Evolutionary conservation across 306 rosid species (phyloP), one percentile per base, ranked within the genome.

Genomic region (Leucaena leucocephala): DNA sequence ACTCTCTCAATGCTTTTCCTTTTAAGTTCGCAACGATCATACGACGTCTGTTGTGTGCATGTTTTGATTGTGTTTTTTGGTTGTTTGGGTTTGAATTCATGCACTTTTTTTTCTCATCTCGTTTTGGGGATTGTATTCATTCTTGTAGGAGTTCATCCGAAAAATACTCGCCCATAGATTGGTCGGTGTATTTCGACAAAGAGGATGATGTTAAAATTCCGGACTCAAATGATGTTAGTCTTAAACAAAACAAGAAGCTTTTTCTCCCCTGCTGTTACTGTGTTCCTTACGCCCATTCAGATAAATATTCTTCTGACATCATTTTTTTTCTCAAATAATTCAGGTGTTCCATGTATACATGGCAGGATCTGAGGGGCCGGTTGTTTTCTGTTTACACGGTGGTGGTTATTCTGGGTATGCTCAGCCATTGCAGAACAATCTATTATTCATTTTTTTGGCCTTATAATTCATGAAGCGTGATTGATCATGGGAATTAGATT

Each of bases 321-420:
- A 14, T 34, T 40, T 70, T 76, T 72, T 58, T 46, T 49, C 34
- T 54, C 80, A 76, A 19, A 72, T 68, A 81, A 82, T 87, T 79
- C 82, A 94, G 98, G 91, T 91, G 4, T 94, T 94, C 87, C 98
- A 94, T 89, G 87, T 94, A 70, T 94, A 92, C 81, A 85, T 68
- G 90, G 97, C 97, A 39, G 97, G 98, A 92, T 88, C 88, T 48
- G 98, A 94, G 83, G 98, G 98, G 0, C 97, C 98, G 0, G 97
- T 94, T 79, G 93, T 94, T 17, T 89, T 94, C 80, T 94, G 95
- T 84, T 87, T 94, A 45, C 98, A 94, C 71, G 97, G 98, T 79
- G 98, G 98, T 70, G 98, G 98, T 66, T 92, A 84, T 82, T 90
- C 93, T 43, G 98, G 98, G 98, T 94, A 89, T 84, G 89, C 21